phyloP scores from a whole-genome alignment of 2,329 filamentous ascomycete species.

The Fusarium sp. region DNA sequence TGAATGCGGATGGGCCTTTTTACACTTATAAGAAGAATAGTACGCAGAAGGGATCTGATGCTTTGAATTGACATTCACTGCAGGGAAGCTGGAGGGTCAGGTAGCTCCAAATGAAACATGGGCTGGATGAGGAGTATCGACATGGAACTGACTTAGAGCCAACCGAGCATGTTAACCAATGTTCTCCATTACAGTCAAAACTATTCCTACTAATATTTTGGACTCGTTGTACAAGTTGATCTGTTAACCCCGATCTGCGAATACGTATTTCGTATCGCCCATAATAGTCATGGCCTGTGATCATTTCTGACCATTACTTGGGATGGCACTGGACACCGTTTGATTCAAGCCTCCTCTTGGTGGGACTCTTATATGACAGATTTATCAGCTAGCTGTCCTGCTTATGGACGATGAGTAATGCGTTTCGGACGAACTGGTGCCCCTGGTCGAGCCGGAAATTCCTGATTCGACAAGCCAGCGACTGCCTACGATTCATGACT shows the following conservation, averaged over 20 bases:
- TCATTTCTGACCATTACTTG: too few species aligned
- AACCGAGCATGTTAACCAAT: accelerated
- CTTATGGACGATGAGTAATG: neutral
- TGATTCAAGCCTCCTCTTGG: too few species aligned
- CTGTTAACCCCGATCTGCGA: neutral
- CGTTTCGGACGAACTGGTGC: neutral
- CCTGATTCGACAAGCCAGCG: neutral
- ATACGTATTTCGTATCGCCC: accelerated
- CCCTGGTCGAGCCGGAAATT: neutral
- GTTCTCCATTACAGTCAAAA: neutral
- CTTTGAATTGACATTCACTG: neutral
- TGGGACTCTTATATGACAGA: neutral
- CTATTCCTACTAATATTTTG: accelerated
- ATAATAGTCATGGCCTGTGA: neutral
- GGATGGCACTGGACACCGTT: neutral
- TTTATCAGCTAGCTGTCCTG: neutral
- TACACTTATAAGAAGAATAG: neutral
- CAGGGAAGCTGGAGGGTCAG: neutral
- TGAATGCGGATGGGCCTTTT: neutral
- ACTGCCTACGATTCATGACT: neutral
- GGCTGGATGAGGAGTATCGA: neutral
- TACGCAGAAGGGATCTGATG: neutral
- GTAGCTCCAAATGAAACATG: neutral
- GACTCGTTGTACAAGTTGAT: neutral
- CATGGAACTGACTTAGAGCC: neutral